Evolutionary conservation across 2,329 filamentous ascomycete species (phyloP).

Genomic region (Venturia carpophila): DNA sequence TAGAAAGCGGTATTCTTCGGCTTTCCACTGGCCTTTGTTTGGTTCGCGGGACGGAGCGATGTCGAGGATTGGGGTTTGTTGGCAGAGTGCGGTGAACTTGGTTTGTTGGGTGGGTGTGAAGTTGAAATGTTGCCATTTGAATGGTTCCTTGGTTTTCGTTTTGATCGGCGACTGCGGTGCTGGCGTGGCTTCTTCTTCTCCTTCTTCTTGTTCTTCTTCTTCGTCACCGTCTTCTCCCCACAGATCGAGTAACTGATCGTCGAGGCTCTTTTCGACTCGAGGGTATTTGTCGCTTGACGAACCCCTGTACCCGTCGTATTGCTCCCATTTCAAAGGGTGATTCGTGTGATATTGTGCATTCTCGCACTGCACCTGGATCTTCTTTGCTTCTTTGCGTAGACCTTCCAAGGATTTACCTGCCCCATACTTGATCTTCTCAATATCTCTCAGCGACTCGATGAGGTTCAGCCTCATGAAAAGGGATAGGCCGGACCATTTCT

Average conservation of each 20-base stretch:
- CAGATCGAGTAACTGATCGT: no score
- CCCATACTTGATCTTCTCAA: not conserved
- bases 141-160: not conserved
- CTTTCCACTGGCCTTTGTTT: not conserved
- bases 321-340: not conserved
- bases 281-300: no score
- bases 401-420: not conserved
- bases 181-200: not conserved
- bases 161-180: not conserved
- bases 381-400: not conserved
- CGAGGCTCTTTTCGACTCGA: no score
- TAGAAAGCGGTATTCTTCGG: not conserved
- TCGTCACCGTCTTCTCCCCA: no score
- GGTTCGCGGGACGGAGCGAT: not conserved
- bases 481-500: not conserved
- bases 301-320: not conserved
- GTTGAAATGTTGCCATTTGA: not conserved
- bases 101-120: not conserved
- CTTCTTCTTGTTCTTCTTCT: no score
- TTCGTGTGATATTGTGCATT: not conserved
- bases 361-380: not conserved
- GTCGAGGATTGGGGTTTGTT: not conserved
- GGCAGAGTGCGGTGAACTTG: not conserved
- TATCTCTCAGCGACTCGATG: not conserved
- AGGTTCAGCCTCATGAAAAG: not conserved